Evolutionary conservation across 2,329 filamentous ascomycete genomes (phyloP).

Genomic region (Epichloe glyceriae): DNA sequence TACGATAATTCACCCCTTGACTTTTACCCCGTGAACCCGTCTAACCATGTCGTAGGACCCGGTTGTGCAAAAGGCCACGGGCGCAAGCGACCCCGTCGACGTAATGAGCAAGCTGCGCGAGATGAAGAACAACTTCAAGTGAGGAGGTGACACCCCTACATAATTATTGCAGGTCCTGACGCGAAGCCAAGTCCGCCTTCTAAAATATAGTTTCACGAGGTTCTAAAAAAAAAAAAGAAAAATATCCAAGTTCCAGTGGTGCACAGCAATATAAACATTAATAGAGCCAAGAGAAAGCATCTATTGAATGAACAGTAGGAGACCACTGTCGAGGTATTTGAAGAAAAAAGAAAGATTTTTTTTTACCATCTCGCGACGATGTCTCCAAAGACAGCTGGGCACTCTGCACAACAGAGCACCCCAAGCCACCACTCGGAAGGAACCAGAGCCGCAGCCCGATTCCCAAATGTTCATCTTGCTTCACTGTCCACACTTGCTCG

Average conservation of each 20-base stretch:
- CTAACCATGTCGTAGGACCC: conserved; percentile 46
- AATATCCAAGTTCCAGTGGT: too few species aligned
- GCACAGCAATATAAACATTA: too few species aligned
- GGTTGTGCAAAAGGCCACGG: conserved; percentile 69
- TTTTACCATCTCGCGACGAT: not conserved
- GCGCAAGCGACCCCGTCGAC: conserved; percentile 64
- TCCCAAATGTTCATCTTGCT: conserved; percentile 41
- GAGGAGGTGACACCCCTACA: conserved; percentile 27
- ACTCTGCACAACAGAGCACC: conserved; percentile 9
- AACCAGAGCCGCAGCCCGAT: conserved; percentile 6
- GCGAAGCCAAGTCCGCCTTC: conserved; percentile 13
- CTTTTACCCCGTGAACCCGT: not conserved
- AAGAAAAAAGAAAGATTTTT: conserved; percentile 11
- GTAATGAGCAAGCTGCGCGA: conserved; percentile 80
- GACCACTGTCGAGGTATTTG: too few species aligned
- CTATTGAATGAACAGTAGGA: too few species aligned
- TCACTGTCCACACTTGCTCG: conserved; percentile 59
- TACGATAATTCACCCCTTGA: conserved; percentile 27
- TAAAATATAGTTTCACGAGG: not conserved
- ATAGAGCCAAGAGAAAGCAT: too few species aligned
- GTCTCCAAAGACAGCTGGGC: conserved; percentile 12
- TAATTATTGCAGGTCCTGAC: not conserved
- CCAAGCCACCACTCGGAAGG: conserved; percentile 17
- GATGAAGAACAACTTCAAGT: conserved; percentile 74
- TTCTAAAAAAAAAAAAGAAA: too few species aligned